These are phyloP conservation scores for Xylaria flabelliformis DNA, from an alignment of 495 filamentous ascomycete species.

Conservation along the genomic window DNA sequence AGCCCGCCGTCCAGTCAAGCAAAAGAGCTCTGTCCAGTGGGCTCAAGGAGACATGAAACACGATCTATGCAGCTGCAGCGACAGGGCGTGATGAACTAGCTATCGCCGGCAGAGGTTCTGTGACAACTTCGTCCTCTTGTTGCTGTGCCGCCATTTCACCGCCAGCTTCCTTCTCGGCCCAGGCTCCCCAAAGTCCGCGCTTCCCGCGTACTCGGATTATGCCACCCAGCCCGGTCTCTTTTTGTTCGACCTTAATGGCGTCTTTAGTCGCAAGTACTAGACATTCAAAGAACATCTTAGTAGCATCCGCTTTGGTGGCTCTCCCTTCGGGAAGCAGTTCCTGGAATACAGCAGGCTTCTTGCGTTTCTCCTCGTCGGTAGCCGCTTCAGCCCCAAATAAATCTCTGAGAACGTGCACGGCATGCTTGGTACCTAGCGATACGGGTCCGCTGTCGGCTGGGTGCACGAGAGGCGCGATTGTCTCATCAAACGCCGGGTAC, in stretches of 20 bases:
- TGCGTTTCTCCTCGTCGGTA: constrained; percentile 66
- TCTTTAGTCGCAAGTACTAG: constrained; percentile 97
- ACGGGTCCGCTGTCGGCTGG: constrained; percentile 82
- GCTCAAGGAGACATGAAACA: constrained; percentile 13
- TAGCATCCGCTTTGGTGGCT: constrained; percentile 85
- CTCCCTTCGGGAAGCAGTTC: constrained; percentile 82
- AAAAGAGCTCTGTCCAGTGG: constrained; percentile 10
- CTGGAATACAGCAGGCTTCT: constrained; percentile 87
- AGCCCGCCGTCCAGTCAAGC: constrained; percentile 32
- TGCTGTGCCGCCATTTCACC: constrained; percentile 55
- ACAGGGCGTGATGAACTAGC: constrained; percentile 43
- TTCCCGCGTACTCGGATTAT: constrained; percentile 83
- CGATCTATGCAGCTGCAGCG: constrained; percentile 40
- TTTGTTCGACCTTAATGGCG: constrained; percentile 95
- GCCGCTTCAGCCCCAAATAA: constrained; percentile 74
- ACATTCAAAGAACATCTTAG: constrained; percentile 99
- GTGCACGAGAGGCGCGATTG: constrained; percentile 71
- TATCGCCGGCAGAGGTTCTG: constrained; percentile 41
- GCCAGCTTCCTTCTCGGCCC: constrained; percentile 86
- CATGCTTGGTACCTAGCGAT: constrained; percentile 89
- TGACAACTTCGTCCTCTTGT: constrained; percentile 39
- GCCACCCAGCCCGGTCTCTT: constrained; percentile 71
- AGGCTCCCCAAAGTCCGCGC: constrained; percentile 90
- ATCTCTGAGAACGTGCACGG: constrained; percentile 91
- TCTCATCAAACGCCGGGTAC: constrained; percentile 74